These are phyloP conservation scores for Ceratobasidium sp. DNA, from an alignment of 1,284 basidiomycete species.

Conservation along the genomic window DNA sequence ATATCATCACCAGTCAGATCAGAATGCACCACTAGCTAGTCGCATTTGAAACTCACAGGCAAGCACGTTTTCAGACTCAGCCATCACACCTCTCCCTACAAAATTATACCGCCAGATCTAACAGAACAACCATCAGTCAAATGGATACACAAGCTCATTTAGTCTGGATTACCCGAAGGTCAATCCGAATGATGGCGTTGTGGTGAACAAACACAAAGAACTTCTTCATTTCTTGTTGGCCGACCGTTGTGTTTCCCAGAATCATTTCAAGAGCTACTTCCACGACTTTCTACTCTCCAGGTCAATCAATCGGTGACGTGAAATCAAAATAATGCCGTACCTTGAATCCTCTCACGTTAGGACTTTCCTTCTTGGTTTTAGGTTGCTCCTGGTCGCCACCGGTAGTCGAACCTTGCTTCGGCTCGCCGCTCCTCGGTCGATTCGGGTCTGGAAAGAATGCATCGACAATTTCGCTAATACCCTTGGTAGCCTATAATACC, in stretches of 20 bases:
- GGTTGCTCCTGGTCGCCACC: not conserved
- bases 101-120: constrained; percentile 49
- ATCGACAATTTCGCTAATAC: constrained; percentile 39
- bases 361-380: not conserved
- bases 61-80: constrained; percentile 44
- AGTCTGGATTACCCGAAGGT: constrained; percentile 37
- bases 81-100: constrained; percentile 28
- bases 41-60: constrained; percentile 30
- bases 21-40: not conserved
- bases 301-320: not conserved
- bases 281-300: constrained; percentile 32
- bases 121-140: not conserved
- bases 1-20: not conserved
- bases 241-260: constrained; percentile 42
- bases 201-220: constrained; percentile 48
- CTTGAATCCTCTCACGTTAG: constrained; percentile 35
- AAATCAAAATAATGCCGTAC: not conserved
- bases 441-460: constrained; percentile 28
- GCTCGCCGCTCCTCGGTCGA: no score
- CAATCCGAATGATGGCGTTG: constrained; percentile 47
- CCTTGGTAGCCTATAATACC: constrained; percentile 28
- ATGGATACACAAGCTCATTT: not conserved
- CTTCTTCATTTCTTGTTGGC: constrained; percentile 44
- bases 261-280: constrained; percentile 26
- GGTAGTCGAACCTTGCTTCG: no score